A percentile compares a stretch with the other conserved stretches of the same genome.
Conservation (phyloP, 345 rosid species). For the Mallotus nudiflorus region DNA sequence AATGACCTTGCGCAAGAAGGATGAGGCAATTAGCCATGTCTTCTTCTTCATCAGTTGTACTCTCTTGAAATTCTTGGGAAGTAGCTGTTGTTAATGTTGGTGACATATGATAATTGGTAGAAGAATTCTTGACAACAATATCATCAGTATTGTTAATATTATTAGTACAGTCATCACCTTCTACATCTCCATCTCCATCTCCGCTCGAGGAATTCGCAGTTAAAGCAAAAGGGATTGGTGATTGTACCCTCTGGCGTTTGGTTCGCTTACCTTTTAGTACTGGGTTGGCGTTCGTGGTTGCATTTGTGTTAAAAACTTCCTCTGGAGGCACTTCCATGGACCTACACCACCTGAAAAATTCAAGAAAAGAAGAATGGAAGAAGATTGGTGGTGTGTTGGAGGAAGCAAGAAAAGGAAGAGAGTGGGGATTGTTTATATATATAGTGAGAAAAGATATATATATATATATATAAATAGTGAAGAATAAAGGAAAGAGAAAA, state of each 20-base stretch:
- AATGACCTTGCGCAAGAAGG: constrained; percentile 76
- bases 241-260: constrained; percentile 65
- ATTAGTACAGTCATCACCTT: neutral
- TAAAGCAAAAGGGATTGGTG: constrained; percentile 50
- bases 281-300: neutral
- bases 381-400: constrained; percentile 8
- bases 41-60: constrained; percentile 63
- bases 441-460: no score
- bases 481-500: neutral
- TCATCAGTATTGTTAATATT: neutral
- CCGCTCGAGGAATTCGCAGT: constrained; percentile 33
- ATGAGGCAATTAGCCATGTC: constrained; percentile 95
- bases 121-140: constrained; percentile 12
- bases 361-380: neutral
- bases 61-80: constrained; percentile 32
- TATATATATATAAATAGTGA: constrained; percentile 26
- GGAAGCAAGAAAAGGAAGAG: constrained; percentile 15
- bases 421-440: no score
- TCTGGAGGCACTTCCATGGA: constrained; percentile 47
- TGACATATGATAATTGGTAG: constrained; percentile 28
- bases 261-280: constrained; percentile 79
- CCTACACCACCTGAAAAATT: constrained; percentile 23
- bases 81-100: no score
- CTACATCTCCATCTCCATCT: constrained; percentile 8
- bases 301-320: constrained; percentile 16